A percentile compares a stretch with the other conserved stretches of the same genome.
phyloP scores from a whole-genome alignment of 768 basidiomycete genomes.

The Galerina sulciceps region DNA sequence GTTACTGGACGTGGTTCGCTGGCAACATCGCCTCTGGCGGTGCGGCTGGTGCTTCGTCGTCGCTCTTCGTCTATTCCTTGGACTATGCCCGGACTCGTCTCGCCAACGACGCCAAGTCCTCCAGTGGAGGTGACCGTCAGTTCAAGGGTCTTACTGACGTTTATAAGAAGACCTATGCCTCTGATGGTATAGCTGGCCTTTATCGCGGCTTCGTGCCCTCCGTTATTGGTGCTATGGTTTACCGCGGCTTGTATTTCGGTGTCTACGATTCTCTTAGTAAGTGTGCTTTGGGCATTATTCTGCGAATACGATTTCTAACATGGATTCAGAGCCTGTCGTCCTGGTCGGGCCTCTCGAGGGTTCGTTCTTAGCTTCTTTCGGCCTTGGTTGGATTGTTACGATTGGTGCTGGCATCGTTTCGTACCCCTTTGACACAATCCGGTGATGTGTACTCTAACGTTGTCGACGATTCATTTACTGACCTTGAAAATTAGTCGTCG shows the following conservation, averaged over 20 bases:
- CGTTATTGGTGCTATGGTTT: constrained; percentile 98
- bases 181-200: constrained; percentile 97
- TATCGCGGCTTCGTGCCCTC: constrained; percentile 99
- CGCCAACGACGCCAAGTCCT: constrained; percentile 95
- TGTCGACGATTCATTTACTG: too few species aligned
- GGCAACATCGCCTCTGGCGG: constrained; percentile 98
- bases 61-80: constrained; percentile 99
- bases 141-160: constrained; percentile 99
- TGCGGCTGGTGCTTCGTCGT: constrained; percentile 97
- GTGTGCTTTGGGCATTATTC: constrained; percentile 32
- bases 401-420: constrained; percentile 99
- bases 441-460: constrained; percentile 45
- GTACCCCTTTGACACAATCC: constrained; percentile 93
- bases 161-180: constrained; percentile 95
- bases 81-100: constrained; percentile 99
- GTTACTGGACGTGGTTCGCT: constrained; percentile 98
- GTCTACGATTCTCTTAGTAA: constrained; percentile 91
- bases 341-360: constrained; percentile 95
- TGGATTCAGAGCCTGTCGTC: constrained; percentile 84
- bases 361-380: constrained; percentile 96
- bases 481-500: constrained; percentile 78
- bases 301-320: constrained; percentile 21
- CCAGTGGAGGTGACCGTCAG: constrained; percentile 92
- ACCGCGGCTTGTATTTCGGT: constrained; percentile 99
- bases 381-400: constrained; percentile 98